These are phyloP conservation scores for Berberis thunbergii DNA, from an alignment of 164 flowering plant genomes.

Conservation along the genomic window DNA sequence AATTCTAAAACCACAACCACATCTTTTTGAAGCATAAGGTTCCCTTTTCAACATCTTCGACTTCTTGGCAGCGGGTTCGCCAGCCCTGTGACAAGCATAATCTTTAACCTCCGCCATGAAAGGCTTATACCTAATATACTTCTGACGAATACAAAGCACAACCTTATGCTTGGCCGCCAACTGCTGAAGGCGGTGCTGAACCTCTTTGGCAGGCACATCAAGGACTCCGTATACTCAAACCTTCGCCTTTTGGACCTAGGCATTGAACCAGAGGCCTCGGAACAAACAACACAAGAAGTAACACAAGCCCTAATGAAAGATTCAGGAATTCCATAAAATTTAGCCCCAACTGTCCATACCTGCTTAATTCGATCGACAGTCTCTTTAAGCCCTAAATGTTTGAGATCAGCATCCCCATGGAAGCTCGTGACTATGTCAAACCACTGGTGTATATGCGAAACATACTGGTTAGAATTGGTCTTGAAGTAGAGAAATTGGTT, in stretches of 20 bases:
- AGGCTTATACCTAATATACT: constrained; percentile 93
- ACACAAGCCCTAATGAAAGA: constrained; percentile 85
- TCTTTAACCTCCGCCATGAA: constrained; percentile 99
- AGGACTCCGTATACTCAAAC: constrained; percentile 92
- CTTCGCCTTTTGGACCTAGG: constrained; percentile 55
- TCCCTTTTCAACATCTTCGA: constrained; percentile 80
- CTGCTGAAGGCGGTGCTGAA: constrained; percentile 59
- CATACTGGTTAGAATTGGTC: constrained; percentile 71
- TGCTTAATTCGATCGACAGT: constrained; percentile 87
- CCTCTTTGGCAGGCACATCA: constrained; percentile 93
- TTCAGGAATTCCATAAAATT: constrained; percentile 94
- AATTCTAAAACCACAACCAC: constrained; percentile 96
- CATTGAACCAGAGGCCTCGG: constrained; percentile 32
- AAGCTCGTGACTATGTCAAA: constrained; percentile 73
- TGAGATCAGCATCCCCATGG: constrained; percentile 66
- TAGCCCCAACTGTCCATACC: constrained; percentile 96
- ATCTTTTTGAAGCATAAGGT: constrained; percentile 86
- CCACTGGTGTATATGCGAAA: constrained; percentile 82
- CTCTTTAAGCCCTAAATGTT: constrained; percentile 78
- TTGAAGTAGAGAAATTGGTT: constrained; percentile 67
- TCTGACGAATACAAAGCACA: constrained; percentile 92
- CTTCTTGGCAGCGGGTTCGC: constrained; percentile 81
- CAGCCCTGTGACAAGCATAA: constrained; percentile 97
- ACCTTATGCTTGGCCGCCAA: constrained; percentile 93
- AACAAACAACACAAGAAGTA: constrained; percentile 61